Conservation (phyloP, 2,329 filamentous ascomycete genomes). For the Graphilbum fragrans region DNA sequence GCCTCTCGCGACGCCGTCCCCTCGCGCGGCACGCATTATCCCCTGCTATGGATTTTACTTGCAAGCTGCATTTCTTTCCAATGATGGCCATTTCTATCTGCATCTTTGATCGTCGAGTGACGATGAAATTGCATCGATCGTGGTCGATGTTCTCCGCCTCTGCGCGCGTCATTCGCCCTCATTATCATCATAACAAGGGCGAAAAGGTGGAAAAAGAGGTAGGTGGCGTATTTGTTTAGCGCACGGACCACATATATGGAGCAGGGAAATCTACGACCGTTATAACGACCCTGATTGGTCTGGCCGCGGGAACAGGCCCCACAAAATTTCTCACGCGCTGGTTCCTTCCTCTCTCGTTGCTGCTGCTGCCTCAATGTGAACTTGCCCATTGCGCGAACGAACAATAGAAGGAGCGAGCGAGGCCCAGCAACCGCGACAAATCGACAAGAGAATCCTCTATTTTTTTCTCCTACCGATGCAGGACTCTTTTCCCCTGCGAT, state of each 20-base stretch:
- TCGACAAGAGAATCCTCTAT: background rate
- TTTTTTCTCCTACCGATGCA: background rate
- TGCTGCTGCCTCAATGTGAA: background rate
- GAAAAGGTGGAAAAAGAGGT: background rate
- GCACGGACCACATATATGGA: slow-evolving; percentile 1
- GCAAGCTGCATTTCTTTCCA: background rate
- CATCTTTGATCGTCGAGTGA: background rate
- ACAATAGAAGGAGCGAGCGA: background rate
- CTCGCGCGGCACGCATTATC: too few relatives aligned
- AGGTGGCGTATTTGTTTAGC: background rate
- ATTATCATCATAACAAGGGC: background rate
- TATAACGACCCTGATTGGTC: background rate
- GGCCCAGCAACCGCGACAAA: background rate
- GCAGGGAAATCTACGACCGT: background rate
- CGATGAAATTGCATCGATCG: background rate
- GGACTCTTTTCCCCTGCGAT: background rate
- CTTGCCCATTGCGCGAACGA: background rate
- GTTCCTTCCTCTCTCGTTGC: background rate
- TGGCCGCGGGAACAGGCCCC: background rate
- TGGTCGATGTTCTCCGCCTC: background rate
- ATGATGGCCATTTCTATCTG: background rate
- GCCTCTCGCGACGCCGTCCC: too few relatives aligned
- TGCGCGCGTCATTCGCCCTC: background rate
- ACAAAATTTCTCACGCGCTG: slow-evolving; percentile 1
- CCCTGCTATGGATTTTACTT: background rate